These are phyloP conservation scores for Linnemannia elongata DNA, from an alignment of 192 early-diverging fungal genomes.

Conservation along the genomic window DNA sequence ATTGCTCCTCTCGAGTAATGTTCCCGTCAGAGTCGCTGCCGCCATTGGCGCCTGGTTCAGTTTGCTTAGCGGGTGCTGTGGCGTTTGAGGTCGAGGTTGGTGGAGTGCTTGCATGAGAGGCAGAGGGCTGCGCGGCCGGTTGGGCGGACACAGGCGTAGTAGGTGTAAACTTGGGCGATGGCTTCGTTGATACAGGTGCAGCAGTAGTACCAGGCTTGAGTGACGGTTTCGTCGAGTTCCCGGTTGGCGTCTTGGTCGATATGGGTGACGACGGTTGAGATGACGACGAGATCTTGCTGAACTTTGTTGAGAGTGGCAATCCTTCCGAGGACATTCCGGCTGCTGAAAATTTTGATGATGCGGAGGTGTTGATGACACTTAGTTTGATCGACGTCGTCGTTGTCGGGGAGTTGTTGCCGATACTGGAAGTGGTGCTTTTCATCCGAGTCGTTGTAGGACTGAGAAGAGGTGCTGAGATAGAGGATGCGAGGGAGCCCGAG, in stretches of 20 bases:
- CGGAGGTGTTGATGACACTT: slow-evolving; percentile 5
- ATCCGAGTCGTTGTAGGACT: not conserved
- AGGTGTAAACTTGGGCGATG: not conserved
- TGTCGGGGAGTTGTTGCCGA: not conserved
- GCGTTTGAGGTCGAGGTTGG: not conserved
- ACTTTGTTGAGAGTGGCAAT: slow-evolving; percentile 5
- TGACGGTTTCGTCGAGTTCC: not conserved
- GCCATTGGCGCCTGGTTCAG: not conserved
- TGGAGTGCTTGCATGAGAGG: not conserved
- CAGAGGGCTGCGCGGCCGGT: no score
- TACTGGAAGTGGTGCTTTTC: not conserved
- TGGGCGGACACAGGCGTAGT: not conserved
- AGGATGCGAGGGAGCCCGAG: not conserved
- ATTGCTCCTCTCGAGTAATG: slow-evolving; percentile 12
- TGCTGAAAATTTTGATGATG: no score
- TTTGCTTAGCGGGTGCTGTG: not conserved
- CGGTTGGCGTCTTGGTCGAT: not conserved
- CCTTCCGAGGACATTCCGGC: not conserved
- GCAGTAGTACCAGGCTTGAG: not conserved
- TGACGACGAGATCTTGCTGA: not conserved
- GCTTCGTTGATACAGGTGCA: not conserved
- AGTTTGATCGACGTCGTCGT: not conserved
- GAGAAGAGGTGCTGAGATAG: not conserved
- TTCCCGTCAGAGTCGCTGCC: not conserved
- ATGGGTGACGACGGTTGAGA: not conserved